phyloP scores from a whole-genome alignment of 139 green algal genomes.

The Marvania coccoides region DNA sequence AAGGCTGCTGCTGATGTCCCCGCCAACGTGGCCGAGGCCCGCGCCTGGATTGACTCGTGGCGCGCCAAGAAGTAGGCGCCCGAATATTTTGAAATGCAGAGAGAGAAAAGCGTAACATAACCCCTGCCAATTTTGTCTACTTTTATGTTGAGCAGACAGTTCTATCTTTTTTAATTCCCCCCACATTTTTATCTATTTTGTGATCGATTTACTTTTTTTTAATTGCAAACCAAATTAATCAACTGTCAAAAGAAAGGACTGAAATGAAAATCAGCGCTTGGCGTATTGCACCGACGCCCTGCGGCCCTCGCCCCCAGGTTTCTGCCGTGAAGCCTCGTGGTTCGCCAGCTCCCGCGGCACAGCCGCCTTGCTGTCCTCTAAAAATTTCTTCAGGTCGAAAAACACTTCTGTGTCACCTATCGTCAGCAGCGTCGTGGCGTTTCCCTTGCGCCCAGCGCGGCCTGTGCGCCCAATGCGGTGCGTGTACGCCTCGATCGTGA shows the following conservation, averaged over 20 bases:
- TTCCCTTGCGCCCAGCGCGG: constrained; percentile 76
- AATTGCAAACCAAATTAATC: neutral
- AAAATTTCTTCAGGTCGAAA: constrained; percentile 89
- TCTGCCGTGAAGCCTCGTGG: constrained; percentile 71
- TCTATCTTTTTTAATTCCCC: neutral
- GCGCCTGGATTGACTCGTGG: constrained; percentile 38
- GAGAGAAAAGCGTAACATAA: neutral
- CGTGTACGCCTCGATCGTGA: constrained; percentile 94
- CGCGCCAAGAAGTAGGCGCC: too few relatives aligned
- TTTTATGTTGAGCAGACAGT: too few relatives aligned
- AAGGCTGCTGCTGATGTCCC: constrained; percentile 7
- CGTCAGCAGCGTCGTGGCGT: constrained; percentile 88
- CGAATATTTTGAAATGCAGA: too few relatives aligned
- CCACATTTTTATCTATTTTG: neutral
- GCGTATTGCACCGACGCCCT: constrained; percentile 39
- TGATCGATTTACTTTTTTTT: neutral
- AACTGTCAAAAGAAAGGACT: neutral
- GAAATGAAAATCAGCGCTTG: constrained; percentile 20
- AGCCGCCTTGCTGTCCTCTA: constrained; percentile 54
- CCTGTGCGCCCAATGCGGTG: constrained; percentile 88
- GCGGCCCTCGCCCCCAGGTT: constrained; percentile 50
- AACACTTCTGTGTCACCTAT: constrained; percentile 67
- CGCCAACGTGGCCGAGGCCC: constrained; percentile 34
- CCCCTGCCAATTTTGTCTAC: neutral
- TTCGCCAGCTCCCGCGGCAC: constrained; percentile 63